Conservation (phyloP, 2,329 filamentous ascomycete species). For the Fusarium protoensiforme region DNA sequence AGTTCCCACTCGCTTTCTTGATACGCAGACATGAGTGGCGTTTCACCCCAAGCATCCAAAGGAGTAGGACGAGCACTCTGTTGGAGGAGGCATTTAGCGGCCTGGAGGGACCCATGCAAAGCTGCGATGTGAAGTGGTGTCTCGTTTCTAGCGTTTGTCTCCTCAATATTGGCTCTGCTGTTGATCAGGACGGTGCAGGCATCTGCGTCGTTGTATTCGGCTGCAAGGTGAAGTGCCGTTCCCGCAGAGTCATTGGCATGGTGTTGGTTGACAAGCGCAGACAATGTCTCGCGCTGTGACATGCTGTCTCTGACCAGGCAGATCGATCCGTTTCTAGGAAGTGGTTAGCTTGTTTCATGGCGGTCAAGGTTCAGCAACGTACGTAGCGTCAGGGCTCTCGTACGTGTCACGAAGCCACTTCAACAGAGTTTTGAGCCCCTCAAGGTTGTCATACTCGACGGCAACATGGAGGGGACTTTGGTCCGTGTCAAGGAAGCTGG, state of each 20-base stretch:
- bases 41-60: background rate
- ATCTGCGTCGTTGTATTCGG: fast-evolving
- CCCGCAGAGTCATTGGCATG: fast-evolving
- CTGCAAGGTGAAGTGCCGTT: background rate
- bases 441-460: background rate
- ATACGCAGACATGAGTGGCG: background rate
- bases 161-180: background rate
- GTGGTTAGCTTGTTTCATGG: background rate
- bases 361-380: background rate
- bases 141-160: background rate
- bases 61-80: background rate
- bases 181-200: background rate
- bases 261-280: background rate
- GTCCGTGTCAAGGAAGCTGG: background rate
- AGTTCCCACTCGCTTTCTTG: fast-evolving
- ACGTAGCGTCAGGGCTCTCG: background rate
- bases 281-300: background rate
- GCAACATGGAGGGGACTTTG: background rate
- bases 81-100: background rate
- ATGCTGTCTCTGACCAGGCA: no score
- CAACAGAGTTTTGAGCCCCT: background rate
- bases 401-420: background rate
- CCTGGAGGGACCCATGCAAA: background rate
- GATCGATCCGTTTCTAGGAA: background rate
- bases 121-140: slow-evolving; percentile 4